Evolutionary conservation across 495 filamentous ascomycete species (phyloP), one percentile per base, ranked within the genome.

Genomic region (Hypoxylon fuscum): DNA sequence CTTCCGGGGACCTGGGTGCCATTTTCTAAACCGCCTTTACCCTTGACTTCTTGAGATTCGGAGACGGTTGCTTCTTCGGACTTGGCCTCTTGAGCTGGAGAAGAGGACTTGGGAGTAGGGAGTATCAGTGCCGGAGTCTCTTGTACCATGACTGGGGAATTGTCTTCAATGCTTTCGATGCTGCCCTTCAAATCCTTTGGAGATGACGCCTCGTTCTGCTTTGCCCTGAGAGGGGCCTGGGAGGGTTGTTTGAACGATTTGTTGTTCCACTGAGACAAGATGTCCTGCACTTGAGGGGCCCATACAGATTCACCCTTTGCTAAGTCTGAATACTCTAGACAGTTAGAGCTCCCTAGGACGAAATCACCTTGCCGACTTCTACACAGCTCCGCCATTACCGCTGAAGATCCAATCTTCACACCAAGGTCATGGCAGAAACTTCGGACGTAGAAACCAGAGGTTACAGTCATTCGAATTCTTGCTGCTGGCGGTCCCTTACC

Each of bases 371-470:
- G 95, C 40, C 90, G 86, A 1, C 85, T 88, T 14, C 95, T 87
- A 42, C 89, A 81, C 25, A 99, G 84, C 55, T 88, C 85, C 45
- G 91, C 88, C 95, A 99, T 98, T 67, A 94, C 78, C 21, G 83
- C 95, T 27, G 89, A 85, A 29, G 90, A 96, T 20, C 88, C 87
- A 9, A 96, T 76, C 38, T 92, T 90, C 64, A 87, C 83, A 14
- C 95, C 95, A 23, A 99, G 81, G 67, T 99, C 96, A 67, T 98
- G 92, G 51, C 91, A 90, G 38, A 99, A 81, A 29, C 89, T 93
- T 51, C 95, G 90, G 35, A 99, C 95, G 75, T 99, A 99, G 81
- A 98, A 99, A 37, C 95, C 95, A 3, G 92, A 96, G 3, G 92
- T 88, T 35, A 97, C 95, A 1, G 90, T 96, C 90, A 99, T 92